Percentiles rank a stretch among this genome's conserved stretches.
Conservation (phyloP, 179 eudicot genomes). For the Carnegiea gigantea region DNA sequence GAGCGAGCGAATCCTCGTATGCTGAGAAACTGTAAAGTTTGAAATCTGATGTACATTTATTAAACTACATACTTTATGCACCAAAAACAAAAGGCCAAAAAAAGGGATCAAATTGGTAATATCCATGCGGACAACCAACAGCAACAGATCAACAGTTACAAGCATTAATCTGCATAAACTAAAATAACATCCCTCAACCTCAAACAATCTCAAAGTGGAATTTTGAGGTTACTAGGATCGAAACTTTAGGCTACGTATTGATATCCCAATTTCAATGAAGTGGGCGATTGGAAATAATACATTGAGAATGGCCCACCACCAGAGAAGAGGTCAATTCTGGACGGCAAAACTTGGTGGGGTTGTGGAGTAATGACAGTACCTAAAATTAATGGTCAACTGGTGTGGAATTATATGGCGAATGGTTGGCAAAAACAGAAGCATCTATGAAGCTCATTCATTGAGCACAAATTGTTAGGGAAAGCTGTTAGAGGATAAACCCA, state of each 20-base stretch:
- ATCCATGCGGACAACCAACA: background rate
- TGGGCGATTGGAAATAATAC: background rate
- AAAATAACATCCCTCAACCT: background rate
- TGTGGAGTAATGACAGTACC: background rate
- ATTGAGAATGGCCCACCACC: background rate
- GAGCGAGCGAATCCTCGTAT: no score
- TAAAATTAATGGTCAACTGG: background rate
- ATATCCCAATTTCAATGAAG: background rate
- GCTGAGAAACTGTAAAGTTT: no score
- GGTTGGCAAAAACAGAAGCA: constrained; percentile 3
- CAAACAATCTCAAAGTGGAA: background rate
- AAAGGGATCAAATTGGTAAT: background rate
- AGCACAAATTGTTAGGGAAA: background rate
- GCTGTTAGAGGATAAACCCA: no score
- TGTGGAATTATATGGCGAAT: background rate
- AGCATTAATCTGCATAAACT: background rate
- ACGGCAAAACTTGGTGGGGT: background rate
- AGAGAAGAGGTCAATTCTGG: background rate
- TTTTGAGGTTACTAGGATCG: background rate
- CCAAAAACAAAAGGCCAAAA: background rate
- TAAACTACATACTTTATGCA: background rate
- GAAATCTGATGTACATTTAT: no score
- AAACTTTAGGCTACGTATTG: background rate
- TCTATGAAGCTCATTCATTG: constrained; percentile 12
- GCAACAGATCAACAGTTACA: background rate